A percentile compares a stretch with the other conserved stretches of the same genome.
Conservation (phyloP, 805 yeast genomes). For the Saturnispora besseyi region DNA sequence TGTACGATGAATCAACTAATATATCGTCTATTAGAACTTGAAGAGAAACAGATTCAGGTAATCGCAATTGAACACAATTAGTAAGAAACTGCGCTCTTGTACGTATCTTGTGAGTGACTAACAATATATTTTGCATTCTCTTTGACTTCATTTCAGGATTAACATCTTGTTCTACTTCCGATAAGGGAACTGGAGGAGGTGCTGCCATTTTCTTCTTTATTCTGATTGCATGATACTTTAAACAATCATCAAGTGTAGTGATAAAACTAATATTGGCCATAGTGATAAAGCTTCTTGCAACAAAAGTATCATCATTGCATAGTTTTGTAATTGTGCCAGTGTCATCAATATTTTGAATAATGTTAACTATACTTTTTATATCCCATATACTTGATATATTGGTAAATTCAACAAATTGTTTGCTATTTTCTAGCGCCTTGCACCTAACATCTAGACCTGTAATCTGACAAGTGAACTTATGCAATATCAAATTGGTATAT, state of each 20-base stretch:
- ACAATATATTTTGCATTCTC: conserved; percentile 5
- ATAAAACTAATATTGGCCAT: conserved; percentile 15
- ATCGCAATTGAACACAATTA: conserved; percentile 11
- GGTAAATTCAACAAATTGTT: conserved; percentile 11
- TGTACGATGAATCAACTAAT: conserved; percentile 20
- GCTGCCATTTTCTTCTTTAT: neutral
- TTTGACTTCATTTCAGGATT: neutral
- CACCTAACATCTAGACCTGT: conserved; percentile 9
- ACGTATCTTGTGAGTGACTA: conserved; percentile 18
- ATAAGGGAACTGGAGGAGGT: neutral
- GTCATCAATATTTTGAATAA: conserved; percentile 10
- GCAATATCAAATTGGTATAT: conserved; percentile 2
- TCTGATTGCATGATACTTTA: neutral
- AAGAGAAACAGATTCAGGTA: conserved; percentile 11
- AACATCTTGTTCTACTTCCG: neutral
- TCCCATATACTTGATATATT: conserved; percentile 13
- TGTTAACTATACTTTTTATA: conserved; percentile 4
- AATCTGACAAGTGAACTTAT: conserved; percentile 11
- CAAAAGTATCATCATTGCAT: conserved; percentile 13
- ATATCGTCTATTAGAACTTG: conserved; percentile 20
- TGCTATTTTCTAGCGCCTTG: neutral
- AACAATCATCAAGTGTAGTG: conserved; percentile 14
- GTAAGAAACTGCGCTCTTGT: conserved; percentile 20
- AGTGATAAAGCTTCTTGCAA: conserved; percentile 18
- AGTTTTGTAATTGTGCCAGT: conserved; percentile 9